A percentile compares a stretch with the other conserved stretches of the same genome.
Evolutionary conservation across 148 eudicot genomes (phyloP).

Genomic region (Limonium bicolor): DNA sequence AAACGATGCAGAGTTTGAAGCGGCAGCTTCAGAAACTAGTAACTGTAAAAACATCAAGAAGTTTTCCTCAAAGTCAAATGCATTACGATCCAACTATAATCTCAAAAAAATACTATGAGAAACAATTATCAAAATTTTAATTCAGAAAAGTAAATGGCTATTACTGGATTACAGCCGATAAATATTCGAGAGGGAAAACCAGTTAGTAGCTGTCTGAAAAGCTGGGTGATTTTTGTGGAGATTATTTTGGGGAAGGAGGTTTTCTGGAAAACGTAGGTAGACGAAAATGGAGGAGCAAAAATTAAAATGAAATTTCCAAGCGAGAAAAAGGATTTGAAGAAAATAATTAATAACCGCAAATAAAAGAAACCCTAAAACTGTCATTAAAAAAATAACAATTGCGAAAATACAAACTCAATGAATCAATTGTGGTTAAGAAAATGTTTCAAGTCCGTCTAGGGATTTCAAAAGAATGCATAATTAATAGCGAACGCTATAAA

Average conservation of each 20-base stretch:
- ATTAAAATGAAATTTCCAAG: constrained; percentile 11
- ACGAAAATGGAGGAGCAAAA: constrained; percentile 24
- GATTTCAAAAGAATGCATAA: constrained; percentile 40
- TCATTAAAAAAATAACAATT: constrained; percentile 32
- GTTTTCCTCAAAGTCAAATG: not conserved
- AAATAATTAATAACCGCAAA: constrained; percentile 22
- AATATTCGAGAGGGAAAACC: not conserved
- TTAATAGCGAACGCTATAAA: constrained; percentile 25
- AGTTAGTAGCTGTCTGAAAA: not conserved
- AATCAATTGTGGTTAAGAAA: constrained; percentile 79
- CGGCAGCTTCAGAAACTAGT: not conserved
- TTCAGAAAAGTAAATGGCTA: not conserved
- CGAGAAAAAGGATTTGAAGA: too few species aligned
- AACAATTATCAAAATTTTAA: not conserved
- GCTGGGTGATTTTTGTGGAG: constrained; percentile 1
- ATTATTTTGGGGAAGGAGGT: too few species aligned
- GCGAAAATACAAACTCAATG: constrained; percentile 44
- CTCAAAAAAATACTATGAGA: not conserved
- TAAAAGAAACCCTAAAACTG: constrained; percentile 32
- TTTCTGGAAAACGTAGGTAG: constrained; percentile 17
- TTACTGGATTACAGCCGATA: not conserved
- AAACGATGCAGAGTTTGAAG: too few species aligned
- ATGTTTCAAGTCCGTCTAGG: constrained; percentile 94
- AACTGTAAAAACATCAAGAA: not conserved
- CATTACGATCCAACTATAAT: not conserved